Evolutionary conservation across 2,329 filamentous ascomycete species (phyloP).

Genomic region (Fusarium phyllophilum): DNA sequence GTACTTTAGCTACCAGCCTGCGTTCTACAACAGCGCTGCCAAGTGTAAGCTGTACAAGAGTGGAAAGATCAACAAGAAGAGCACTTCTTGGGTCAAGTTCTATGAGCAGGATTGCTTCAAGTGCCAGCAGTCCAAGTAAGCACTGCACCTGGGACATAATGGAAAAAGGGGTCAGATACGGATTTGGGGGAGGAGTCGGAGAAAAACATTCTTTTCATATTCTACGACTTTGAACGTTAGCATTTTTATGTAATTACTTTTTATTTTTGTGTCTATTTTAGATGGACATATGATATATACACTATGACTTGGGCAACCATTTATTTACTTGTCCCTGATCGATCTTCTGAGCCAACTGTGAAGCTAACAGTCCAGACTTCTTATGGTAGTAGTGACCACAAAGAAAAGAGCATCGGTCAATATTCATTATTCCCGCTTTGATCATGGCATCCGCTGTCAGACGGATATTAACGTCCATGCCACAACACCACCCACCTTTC

Average conservation of each 20-base stretch:
- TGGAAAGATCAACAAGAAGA: constrained; percentile 10
- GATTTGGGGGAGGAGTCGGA: not conserved
- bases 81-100: constrained; percentile 14
- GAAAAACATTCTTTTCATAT: constrained; percentile 18
- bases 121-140: constrained; percentile 10
- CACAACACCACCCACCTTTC: too few relatives aligned
- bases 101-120: constrained; percentile 31
- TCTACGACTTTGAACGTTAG: constrained; percentile 19
- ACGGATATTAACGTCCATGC: not conserved
- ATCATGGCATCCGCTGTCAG: not conserved
- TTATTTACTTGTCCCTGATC: constrained; percentile 16
- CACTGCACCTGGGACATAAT: not conserved
- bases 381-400: not conserved
- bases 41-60: constrained; percentile 29
- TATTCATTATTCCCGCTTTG: not conserved
- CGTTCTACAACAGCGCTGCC: not conserved
- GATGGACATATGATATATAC: constrained; percentile 21
- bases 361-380: not conserved
- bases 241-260: constrained; percentile 33
- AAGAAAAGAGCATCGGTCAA: not conserved
- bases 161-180: not conserved
- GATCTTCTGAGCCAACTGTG: not conserved
- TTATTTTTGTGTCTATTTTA: not conserved
- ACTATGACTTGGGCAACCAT: constrained; percentile 30
- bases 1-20: constrained; percentile 23